Evolutionary conservation across 176 grass and related monocot species (phyloP).

Genomic region (Oropetium thomaeum): DNA sequence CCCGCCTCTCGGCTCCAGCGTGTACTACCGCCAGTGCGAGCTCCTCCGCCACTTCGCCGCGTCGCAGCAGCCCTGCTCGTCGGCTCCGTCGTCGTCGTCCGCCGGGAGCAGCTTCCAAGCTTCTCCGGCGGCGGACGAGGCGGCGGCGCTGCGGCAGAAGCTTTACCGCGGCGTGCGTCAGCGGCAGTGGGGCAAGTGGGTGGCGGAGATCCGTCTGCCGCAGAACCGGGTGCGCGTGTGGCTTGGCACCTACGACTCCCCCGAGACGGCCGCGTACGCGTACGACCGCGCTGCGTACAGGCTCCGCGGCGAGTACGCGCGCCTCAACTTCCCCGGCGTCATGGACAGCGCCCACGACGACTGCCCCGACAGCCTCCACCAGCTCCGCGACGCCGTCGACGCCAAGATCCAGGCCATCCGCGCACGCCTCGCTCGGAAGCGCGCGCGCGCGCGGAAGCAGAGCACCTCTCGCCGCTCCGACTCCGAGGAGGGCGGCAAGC

Average conservation of each 20-base stretch:
- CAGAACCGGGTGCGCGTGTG: slow-evolving; percentile 93
- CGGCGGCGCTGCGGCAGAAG: slow-evolving; percentile 31
- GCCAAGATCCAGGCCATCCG: slow-evolving; percentile 93
- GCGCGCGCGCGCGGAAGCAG: slow-evolving; percentile 32
- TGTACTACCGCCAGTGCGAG: slow-evolving; percentile 87
- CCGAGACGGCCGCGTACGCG: slow-evolving; percentile 82
- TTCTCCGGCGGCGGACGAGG: background rate
- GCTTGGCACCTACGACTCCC: slow-evolving; percentile 96
- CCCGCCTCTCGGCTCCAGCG: slow-evolving; percentile 72
- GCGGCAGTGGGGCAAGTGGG: slow-evolving; percentile 98
- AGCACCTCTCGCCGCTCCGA: too few relatives aligned
- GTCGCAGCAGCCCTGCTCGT: too few relatives aligned
- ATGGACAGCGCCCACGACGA: slow-evolving; percentile 19
- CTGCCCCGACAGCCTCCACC: slow-evolving; percentile 52
- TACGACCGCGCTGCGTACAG: slow-evolving; percentile 84
- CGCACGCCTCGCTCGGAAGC: slow-evolving; percentile 67
- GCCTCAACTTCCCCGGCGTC: slow-evolving; percentile 92
- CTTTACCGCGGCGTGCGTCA: slow-evolving; percentile 90
- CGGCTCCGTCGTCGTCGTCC: background rate
- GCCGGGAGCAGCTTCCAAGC: background rate
- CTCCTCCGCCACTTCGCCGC: slow-evolving; percentile 65
- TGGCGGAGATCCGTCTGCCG: slow-evolving; percentile 83
- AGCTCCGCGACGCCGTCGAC: slow-evolving; percentile 55
- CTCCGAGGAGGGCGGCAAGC: too few relatives aligned
- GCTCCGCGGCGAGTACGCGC: slow-evolving; percentile 95